Percentiles rank a stretch among this genome's conserved stretches.
Evolutionary conservation across 257 asterid genomes (phyloP).

Genomic region (Anisodus acutangulus): DNA sequence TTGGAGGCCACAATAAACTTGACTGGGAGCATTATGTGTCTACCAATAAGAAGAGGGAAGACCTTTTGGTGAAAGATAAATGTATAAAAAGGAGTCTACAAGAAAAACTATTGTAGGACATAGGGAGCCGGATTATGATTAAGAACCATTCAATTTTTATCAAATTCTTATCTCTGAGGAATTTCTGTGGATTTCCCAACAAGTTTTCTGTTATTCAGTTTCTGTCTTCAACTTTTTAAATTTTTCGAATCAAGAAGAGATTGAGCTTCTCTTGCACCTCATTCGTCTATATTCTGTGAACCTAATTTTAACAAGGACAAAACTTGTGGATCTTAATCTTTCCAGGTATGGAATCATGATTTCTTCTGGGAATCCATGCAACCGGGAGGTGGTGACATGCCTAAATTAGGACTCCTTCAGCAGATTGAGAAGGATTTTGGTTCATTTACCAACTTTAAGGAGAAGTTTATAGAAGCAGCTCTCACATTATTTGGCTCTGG

Average conservation of each 20-base stretch:
- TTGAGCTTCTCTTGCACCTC: neutral
- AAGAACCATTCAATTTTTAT: neutral
- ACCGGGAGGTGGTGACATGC: constrained; percentile 87
- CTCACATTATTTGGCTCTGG: constrained; percentile 82
- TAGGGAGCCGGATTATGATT: neutral
- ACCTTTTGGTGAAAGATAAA: neutral
- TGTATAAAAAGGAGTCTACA: neutral
- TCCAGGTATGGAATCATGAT: constrained; percentile 95
- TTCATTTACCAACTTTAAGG: constrained; percentile 73
- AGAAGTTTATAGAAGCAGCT: constrained; percentile 69
- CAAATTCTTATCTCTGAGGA: neutral
- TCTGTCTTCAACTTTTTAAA: neutral
- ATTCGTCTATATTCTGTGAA: neutral
- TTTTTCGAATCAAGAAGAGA: constrained; percentile 13
- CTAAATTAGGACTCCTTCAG: constrained; percentile 70
- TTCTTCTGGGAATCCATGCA: constrained; percentile 98
- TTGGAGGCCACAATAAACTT: constrained; percentile 7
- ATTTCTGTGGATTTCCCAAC: neutral
- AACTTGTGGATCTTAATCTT: constrained; percentile 24
- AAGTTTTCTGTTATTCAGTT: neutral
- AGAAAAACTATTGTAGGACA: neutral
- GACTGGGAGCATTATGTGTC: neutral
- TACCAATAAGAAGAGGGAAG: neutral
- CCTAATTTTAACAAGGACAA: neutral
- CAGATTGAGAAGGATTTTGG: constrained; percentile 92